These are phyloP conservation scores for Talaromyces sp. DNA, from an alignment of 2,329 filamentous ascomycete genomes.

Conservation along the genomic window DNA sequence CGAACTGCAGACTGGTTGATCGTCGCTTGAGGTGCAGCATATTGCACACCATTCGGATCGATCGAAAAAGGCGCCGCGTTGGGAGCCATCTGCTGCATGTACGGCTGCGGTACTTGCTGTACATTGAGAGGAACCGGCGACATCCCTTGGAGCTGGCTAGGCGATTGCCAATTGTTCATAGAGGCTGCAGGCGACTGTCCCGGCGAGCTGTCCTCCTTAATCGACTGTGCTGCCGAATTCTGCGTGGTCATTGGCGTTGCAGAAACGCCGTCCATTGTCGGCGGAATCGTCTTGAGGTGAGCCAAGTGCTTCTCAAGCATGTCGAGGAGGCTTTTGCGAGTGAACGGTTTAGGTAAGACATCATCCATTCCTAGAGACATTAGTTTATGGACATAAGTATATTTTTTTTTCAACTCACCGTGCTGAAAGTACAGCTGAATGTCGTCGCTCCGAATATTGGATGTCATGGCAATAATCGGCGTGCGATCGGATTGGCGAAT, in stretches of 20 bases:
- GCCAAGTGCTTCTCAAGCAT: slow-evolving; percentile 84
- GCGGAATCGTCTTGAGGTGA: slow-evolving; percentile 68
- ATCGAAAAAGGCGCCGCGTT: slow-evolving; percentile 35
- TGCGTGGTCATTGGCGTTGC: slow-evolving; percentile 45
- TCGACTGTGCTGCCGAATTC: slow-evolving; percentile 49
- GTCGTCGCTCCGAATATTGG: slow-evolving; percentile 93
- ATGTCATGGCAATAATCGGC: slow-evolving; percentile 97
- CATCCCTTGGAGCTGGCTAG: slow-evolving; percentile 54
- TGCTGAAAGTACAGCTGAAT: slow-evolving; percentile 97
- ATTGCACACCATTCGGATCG: slow-evolving; percentile 38
- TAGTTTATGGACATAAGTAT: slow-evolving; percentile 9
- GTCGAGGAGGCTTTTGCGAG: slow-evolving; percentile 75
- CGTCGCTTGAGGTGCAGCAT: slow-evolving; percentile 31
- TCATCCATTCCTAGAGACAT: slow-evolving; percentile 80
- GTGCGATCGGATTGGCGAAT: slow-evolving; percentile 81
- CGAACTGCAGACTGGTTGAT: slow-evolving; percentile 28
- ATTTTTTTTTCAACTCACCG: slow-evolving; percentile 54
- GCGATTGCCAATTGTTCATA: slow-evolving; percentile 61
- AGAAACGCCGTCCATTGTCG: slow-evolving; percentile 49
- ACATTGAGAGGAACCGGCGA: slow-evolving; percentile 49
- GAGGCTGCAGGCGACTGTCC: slow-evolving; percentile 57
- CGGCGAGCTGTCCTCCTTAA: slow-evolving; percentile 61
- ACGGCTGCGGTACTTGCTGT: slow-evolving; percentile 39
- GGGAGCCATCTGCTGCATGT: slow-evolving; percentile 33
- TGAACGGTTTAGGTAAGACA: slow-evolving; percentile 94